Percentiles rank a stretch among this genome's conserved stretches.
phyloP scores from a whole-genome alignment of 768 basidiomycete species.

The Tricholoma terreum region DNA sequence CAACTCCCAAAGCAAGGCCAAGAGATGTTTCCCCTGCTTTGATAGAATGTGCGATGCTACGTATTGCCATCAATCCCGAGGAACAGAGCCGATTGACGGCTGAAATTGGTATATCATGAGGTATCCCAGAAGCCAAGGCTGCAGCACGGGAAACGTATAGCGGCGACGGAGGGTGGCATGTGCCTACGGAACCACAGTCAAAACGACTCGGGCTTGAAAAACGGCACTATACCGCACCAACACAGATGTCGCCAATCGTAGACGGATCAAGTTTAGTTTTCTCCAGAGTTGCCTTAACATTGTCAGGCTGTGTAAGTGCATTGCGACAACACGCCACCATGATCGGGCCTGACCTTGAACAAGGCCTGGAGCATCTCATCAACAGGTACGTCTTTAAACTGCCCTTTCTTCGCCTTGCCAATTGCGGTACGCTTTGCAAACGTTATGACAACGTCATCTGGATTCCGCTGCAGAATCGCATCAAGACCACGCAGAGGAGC shows the following conservation, averaged over 20 bases:
- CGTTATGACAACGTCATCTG: slow-evolving; percentile 87
- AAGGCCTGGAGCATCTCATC: slow-evolving; percentile 84
- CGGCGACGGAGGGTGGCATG: slow-evolving; percentile 80
- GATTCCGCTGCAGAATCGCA: slow-evolving; percentile 61
- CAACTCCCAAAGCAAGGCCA: slow-evolving; percentile 80
- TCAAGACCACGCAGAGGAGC: slow-evolving; percentile 44
- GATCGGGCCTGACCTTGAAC: slow-evolving; percentile 55
- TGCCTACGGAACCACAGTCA: slow-evolving; percentile 43
- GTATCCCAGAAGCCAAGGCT: slow-evolving; percentile 86
- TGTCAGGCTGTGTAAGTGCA: not conserved
- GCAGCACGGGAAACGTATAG: slow-evolving; percentile 83
- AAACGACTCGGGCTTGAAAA: not conserved
- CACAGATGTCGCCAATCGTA: slow-evolving; percentile 79
- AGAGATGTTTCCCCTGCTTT: slow-evolving; percentile 78
- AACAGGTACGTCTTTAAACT: slow-evolving; percentile 82
- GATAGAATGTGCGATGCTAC: slow-evolving; percentile 85
- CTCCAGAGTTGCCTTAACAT: slow-evolving; percentile 57
- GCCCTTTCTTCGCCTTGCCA: slow-evolving; percentile 86
- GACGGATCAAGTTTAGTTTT: slow-evolving; percentile 65
- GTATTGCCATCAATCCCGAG: slow-evolving; percentile 92
- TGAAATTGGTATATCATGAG: slow-evolving; percentile 80
- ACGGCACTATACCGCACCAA: slow-evolving; percentile 53
- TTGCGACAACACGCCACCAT: not conserved
- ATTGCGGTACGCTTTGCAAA: slow-evolving; percentile 90
- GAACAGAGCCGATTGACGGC: slow-evolving; percentile 93